Evolutionary conservation across 2,329 filamentous ascomycete genomes (phyloP).

Genomic region (Sarocladium strictum): DNA sequence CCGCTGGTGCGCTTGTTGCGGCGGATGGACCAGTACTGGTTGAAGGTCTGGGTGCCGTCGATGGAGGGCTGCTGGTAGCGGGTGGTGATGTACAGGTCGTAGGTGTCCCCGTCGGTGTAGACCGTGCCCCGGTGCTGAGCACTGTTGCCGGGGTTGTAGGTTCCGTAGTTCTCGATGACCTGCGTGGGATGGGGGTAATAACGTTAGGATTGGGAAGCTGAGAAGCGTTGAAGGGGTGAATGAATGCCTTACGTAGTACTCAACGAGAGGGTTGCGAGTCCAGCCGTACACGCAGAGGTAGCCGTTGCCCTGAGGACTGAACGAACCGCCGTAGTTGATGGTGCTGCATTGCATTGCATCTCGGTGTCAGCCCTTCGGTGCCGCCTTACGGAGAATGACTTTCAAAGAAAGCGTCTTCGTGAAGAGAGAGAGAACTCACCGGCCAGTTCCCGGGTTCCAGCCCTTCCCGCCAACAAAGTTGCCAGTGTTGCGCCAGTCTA

Average conservation of each 20-base stretch:
- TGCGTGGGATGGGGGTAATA: no score
- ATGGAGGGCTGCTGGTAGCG: constrained; percentile 38
- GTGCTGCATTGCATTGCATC: constrained; percentile 27
- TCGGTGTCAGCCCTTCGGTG: not conserved
- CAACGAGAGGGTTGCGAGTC: constrained; percentile 31
- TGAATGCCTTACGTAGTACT: constrained; percentile 23
- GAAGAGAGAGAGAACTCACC: constrained; percentile 18
- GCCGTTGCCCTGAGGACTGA: constrained; percentile 41
- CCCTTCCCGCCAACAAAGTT: constrained; percentile 46
- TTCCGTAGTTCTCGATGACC: constrained; percentile 38
- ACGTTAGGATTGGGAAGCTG: no score
- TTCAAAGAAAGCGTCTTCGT: no score
- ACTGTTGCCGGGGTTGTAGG: constrained; percentile 33
- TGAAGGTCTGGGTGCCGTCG: constrained; percentile 40
- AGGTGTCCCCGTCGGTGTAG: constrained; percentile 27
- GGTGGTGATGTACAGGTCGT: constrained; percentile 28
- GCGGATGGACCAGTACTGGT: constrained; percentile 48
- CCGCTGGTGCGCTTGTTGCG: constrained; percentile 39
- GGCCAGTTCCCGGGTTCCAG: constrained; percentile 34
- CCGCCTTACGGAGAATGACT: no score
- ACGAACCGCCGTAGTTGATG: constrained; percentile 43
- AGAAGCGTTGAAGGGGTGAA: no score
- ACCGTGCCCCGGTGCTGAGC: constrained; percentile 25
- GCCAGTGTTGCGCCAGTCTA: constrained; percentile 41
- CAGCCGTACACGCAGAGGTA: constrained; percentile 38